Evolutionary conservation across 2,329 filamentous ascomycete species (phyloP), one percentile per base, ranked within the genome.

Genomic region (Colletotrichum paranaense): DNA sequence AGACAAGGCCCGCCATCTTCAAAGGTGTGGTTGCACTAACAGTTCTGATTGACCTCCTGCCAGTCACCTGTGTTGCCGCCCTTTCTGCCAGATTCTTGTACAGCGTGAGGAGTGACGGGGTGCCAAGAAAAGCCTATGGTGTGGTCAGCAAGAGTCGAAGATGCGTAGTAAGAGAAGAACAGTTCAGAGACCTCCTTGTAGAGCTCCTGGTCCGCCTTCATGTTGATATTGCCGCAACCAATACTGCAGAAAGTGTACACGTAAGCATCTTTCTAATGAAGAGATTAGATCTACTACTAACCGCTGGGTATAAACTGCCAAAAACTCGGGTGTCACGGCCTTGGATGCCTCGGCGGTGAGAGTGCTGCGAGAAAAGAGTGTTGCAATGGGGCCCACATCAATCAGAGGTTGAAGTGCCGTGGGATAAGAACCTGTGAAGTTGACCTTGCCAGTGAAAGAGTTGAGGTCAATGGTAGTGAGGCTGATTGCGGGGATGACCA

Each of bases 401-500:
- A 28, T 28, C 4, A 57, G 55, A 28, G 7, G 24, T 3, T 57
- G 26, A 5, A 57, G 16, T 1, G 55, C 26, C 2, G 24, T 19
- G 55, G 55, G 16, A 9, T 30, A 57, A 19, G 24, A 57, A 19
- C 26, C 8, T 19, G 55, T 30, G 26, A 57, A 57, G 12, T 57
- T 57, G 26, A 57, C 14, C 0, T 28, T 57, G 12, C 30, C 16
- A 5, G 26, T 57, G 30, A 57, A 57, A 7, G 55, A 14, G 3
- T 3, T n/a, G 55, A 28, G 22, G 22, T 52, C 22, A 49, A 62
- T 16, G 5, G 14, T 46, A 3, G 59, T 24, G 24, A 28, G 59
- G 59, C 24, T 71, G 53, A 76, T 75, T 24, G 71, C 55, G 67
- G 67, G 71, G 12, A 75, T 64, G 12, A 75, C 38, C 38, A 76